Conservation (phyloP, 2,329 filamentous ascomycete species). For the Rhinocladiella mackenziei region DNA sequence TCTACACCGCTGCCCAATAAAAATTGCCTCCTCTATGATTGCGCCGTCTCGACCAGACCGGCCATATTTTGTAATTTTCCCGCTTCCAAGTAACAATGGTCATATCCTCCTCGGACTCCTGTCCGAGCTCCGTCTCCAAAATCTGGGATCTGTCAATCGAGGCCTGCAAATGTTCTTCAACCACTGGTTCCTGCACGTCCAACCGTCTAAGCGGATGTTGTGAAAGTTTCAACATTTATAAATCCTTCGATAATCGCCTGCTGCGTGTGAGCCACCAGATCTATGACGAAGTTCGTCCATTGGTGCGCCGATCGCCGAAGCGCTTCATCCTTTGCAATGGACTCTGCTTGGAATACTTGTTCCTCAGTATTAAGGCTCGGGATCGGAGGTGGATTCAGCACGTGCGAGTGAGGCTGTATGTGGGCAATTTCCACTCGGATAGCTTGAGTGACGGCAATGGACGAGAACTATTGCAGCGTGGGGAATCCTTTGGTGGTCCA, state of each 20-base stretch:
- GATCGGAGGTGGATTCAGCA: slow-evolving; percentile 8
- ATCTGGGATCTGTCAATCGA: slow-evolving; percentile 6
- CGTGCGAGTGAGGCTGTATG: slow-evolving; percentile 13
- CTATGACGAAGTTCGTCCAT: slow-evolving; percentile 10
- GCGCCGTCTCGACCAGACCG: too few relatives aligned
- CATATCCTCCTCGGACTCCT: slow-evolving; percentile 12
- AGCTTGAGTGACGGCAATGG: slow-evolving; percentile 1
- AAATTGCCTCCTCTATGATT: too few relatives aligned
- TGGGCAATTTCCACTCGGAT: slow-evolving; percentile 2
- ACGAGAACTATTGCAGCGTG: slow-evolving; percentile 5
- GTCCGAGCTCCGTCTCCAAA: slow-evolving; percentile 17
- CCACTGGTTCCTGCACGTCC: slow-evolving; percentile 1
- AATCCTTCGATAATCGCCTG: slow-evolving; percentile 11
- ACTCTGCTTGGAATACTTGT: slow-evolving; percentile 15
- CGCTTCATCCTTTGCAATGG: slow-evolving; percentile 11
- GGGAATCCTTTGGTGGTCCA: slow-evolving; percentile 10
- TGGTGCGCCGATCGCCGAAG: slow-evolving; percentile 10
- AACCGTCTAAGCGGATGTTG: slow-evolving; percentile 5
- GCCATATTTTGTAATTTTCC: not conserved
- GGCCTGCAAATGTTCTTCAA: slow-evolving; percentile 10
- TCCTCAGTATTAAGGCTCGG: slow-evolving; percentile 4
- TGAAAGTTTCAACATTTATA: slow-evolving; percentile 7
- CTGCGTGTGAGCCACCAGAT: slow-evolving; percentile 14
- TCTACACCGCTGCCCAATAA: too few relatives aligned
- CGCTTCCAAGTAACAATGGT: not conserved